Evolutionary conservation across 176 grass and related monocot genomes (phyloP).

Genomic region (Poa pratensis): DNA sequence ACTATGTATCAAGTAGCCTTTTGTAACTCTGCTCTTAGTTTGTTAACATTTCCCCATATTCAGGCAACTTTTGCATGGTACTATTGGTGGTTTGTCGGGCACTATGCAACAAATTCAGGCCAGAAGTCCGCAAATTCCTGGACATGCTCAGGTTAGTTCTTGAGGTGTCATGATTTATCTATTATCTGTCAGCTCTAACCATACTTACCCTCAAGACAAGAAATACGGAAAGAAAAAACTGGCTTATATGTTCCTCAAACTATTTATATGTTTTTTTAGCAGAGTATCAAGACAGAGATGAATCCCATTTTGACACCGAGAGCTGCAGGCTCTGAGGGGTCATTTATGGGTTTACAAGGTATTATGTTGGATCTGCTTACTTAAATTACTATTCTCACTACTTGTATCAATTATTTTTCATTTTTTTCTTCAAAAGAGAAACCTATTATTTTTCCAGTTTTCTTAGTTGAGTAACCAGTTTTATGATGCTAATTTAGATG

Average conservation of each 20-base stretch:
- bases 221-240: not conserved
- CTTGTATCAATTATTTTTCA: not conserved
- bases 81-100: slow-evolving; percentile 78
- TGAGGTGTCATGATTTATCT: slow-evolving; percentile 29
- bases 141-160: slow-evolving; percentile 71
- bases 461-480: slow-evolving; percentile 11
- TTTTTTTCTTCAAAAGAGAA: not conserved
- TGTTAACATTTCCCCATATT: slow-evolving; percentile 24
- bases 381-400: slow-evolving; percentile 26
- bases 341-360: slow-evolving; percentile 93
- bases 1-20: not conserved
- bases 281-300: slow-evolving; percentile 94
- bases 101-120: slow-evolving; percentile 85
- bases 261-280: slow-evolving; percentile 47
- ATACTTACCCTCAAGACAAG: not conserved
- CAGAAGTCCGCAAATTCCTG: slow-evolving; percentile 86
- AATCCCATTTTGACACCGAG: slow-evolving; percentile 87
- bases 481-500: slow-evolving; percentile 34
- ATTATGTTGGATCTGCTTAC: slow-evolving; percentile 28
- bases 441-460: slow-evolving; percentile 26
- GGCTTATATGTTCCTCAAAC: slow-evolving; percentile 15
- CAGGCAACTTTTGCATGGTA: slow-evolving; percentile 94
- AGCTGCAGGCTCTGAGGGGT: slow-evolving; percentile 74
- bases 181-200: slow-evolving; percentile 13
- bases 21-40: slow-evolving; percentile 7